phyloP scores from a whole-genome alignment of 345 rosid genomes.

The Eucalyptus cloeziana region DNA sequence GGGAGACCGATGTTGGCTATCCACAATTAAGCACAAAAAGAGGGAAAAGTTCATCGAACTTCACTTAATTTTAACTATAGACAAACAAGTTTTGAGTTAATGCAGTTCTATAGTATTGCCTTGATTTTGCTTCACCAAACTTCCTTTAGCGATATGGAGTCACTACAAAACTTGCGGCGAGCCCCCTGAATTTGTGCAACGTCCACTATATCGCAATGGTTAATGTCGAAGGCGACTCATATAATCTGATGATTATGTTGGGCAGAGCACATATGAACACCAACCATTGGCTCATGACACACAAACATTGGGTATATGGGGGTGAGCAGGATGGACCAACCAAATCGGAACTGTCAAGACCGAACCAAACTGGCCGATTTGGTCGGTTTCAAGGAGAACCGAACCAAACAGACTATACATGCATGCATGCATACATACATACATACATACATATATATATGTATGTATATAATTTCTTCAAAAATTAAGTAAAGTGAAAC shows the following conservation, averaged over 20 bases:
- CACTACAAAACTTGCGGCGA: background rate
- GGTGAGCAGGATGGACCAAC: no score
- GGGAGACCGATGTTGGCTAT: background rate
- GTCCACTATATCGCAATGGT: background rate
- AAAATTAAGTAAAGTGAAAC: no score
- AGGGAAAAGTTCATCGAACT: background rate
- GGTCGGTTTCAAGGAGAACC: no score
- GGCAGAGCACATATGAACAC: background rate
- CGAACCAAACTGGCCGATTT: no score
- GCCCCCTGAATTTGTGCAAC: background rate
- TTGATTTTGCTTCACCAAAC: background rate
- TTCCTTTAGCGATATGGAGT: background rate
- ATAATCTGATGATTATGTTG: background rate
- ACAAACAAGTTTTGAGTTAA: background rate
- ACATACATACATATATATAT: no score
- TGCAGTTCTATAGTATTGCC: background rate
- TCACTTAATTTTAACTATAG: background rate
- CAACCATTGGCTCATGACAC: background rate
- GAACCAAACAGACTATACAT: no score
- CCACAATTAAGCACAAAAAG: background rate
- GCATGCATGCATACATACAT: no score
- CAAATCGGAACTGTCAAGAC: no score
- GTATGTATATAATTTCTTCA: no score
- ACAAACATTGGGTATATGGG: background rate
- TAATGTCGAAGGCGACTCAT: background rate